Conservation (phyloP, 768 basidiomycete species). For the Tulasnella sp. region DNA sequence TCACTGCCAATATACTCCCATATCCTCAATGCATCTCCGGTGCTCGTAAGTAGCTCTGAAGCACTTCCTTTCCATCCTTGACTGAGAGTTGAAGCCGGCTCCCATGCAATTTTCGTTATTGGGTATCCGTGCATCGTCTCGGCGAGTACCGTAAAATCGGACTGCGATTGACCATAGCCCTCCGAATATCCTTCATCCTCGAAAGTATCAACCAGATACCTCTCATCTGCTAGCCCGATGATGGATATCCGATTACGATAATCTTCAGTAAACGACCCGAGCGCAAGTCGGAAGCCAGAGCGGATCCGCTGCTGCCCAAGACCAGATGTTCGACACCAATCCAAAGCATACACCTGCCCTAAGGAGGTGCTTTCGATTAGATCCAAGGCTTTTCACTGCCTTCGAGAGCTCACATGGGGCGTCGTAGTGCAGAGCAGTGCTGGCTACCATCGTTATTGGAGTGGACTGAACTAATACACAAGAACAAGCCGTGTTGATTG, state of each 20-base stretch:
- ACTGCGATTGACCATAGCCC: conserved; percentile 45
- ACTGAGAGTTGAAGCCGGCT: conserved; percentile 56
- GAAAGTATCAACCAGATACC: conserved; percentile 55
- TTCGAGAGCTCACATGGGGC: conserved; percentile 55
- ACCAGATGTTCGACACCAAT: conserved; percentile 77
- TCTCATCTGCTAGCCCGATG: conserved; percentile 70
- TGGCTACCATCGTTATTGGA: neutral
- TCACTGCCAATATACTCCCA: conserved; percentile 80
- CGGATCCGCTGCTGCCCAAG: conserved; percentile 55
- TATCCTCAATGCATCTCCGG: conserved; percentile 83
- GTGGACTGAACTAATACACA: neutral
- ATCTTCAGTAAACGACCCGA: conserved; percentile 79
- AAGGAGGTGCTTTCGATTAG: conserved; percentile 14
- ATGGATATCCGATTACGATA: conserved; percentile 72
- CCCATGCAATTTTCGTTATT: conserved; percentile 87
- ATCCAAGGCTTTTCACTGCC: neutral
- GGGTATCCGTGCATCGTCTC: conserved; percentile 84
- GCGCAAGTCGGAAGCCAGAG: conserved; percentile 71
- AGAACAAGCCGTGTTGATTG: neutral
- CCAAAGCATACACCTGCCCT: conserved; percentile 81
- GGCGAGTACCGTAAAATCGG: conserved; percentile 79
- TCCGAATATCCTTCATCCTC: conserved; percentile 40
- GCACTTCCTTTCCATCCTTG: conserved; percentile 56
- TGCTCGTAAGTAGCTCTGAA: conserved; percentile 83
- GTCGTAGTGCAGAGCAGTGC: conserved; percentile 60